Conservation (phyloP, 768 basidiomycete genomes). For the Calvatia gigantea region DNA sequence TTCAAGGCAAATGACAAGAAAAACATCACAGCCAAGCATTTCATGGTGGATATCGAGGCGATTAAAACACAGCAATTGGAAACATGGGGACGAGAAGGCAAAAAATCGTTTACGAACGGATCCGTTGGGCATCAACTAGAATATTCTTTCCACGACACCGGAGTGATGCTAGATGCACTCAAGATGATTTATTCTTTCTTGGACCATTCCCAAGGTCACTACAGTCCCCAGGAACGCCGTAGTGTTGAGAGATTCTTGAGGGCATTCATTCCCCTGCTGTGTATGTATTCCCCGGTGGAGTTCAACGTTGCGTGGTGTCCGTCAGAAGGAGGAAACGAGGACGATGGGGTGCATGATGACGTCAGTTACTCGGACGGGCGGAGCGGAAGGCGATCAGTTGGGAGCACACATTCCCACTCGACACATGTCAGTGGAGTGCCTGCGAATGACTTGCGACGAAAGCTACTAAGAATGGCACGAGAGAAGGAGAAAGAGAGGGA, state of each 20-base stretch:
- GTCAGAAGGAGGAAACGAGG: slow-evolving; percentile 44
- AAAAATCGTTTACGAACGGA: slow-evolving; percentile 39
- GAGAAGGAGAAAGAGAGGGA: slow-evolving; percentile 43
- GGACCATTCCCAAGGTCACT: slow-evolving; percentile 77
- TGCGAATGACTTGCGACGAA: slow-evolving; percentile 72
- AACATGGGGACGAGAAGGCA: slow-evolving; percentile 30
- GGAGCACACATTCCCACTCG: slow-evolving; percentile 37
- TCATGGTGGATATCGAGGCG: slow-evolving; percentile 75
- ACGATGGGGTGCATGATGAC: slow-evolving; percentile 31
- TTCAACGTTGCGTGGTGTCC: slow-evolving; percentile 63
- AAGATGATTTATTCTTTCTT: slow-evolving; percentile 90
- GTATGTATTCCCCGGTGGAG: slow-evolving; percentile 63
- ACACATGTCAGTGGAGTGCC: slow-evolving; percentile 43
- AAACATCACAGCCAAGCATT: slow-evolving; percentile 77
- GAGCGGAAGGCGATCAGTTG: slow-evolving; percentile 45
- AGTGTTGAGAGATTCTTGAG: slow-evolving; percentile 83
- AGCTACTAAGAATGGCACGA: slow-evolving; percentile 72
- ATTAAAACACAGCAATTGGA: slow-evolving; percentile 57
- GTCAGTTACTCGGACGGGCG: slow-evolving; percentile 29
- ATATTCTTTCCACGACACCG: slow-evolving; percentile 72
- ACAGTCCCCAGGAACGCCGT: slow-evolving; percentile 74
- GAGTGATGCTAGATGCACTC: slow-evolving; percentile 82
- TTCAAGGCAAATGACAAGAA: slow-evolving; percentile 98
- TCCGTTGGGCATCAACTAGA: slow-evolving; percentile 71
- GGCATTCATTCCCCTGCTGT: slow-evolving; percentile 78